Conservation (phyloP, 805 yeast species). For the Komagataella mondaviorum region DNA sequence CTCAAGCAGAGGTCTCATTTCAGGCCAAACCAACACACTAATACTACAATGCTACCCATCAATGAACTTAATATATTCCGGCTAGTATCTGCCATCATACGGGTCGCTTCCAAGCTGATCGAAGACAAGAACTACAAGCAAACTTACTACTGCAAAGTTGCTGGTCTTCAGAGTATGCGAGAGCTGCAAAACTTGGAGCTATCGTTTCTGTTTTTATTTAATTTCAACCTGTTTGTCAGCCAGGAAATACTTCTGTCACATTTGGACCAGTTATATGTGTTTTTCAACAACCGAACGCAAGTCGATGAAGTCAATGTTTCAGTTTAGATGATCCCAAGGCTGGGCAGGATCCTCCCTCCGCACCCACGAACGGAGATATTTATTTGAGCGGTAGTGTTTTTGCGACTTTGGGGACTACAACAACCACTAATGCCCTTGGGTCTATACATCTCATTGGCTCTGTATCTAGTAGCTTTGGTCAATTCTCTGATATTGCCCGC, state of each 20-base stretch:
- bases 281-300: conserved; percentile 8
- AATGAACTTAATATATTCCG: conserved; percentile 24
- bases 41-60: conserved; percentile 14
- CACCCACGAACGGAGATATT: neutral
- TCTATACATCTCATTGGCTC: neutral
- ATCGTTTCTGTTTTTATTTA: conserved; percentile 24
- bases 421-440: neutral
- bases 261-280: conserved; percentile 15
- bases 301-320: neutral
- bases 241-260: conserved; percentile 20
- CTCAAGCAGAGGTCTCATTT: conserved; percentile 1
- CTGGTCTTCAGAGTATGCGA: conserved; percentile 24
- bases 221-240: conserved; percentile 25
- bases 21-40: conserved; percentile 2
- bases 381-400: neutral
- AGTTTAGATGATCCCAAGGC: neutral
- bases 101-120: conserved; percentile 25
- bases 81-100: conserved; percentile 21
- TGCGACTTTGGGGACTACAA: neutral
- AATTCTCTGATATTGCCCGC: neutral
- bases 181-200: conserved; percentile 27
- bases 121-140: conserved; percentile 32
- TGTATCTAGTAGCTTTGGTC: neutral
- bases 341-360: neutral
- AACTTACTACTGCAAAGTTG: conserved; percentile 26